phyloP scores from a whole-genome alignment of 805 yeast genomes.

The Brettanomyces bruxellensis region DNA sequence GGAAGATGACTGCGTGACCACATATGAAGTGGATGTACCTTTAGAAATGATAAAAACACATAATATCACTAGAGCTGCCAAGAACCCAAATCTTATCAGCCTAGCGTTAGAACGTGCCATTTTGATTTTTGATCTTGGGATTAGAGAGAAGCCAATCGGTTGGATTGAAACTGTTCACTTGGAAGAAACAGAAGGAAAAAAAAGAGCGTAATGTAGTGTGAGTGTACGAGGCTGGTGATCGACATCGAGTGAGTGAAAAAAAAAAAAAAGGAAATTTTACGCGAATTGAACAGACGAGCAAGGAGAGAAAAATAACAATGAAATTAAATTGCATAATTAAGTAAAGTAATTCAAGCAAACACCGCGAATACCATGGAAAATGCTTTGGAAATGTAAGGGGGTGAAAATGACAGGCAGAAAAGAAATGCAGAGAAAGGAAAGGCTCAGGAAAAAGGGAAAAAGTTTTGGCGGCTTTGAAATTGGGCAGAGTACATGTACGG shows the following conservation, averaged over 20 bases:
- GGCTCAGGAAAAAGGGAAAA: too few relatives aligned
- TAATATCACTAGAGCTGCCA: slow-evolving; percentile 34
- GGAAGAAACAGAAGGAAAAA: not conserved
- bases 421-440: too few relatives aligned
- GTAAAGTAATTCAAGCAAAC: too few relatives aligned
- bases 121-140: not conserved
- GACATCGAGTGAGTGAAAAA: not conserved
- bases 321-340: too few relatives aligned
- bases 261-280: not conserved
- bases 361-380: too few relatives aligned
- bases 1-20: slow-evolving; percentile 4
- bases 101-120: slow-evolving; percentile 43
- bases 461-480: too few relatives aligned
- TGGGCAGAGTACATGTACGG: too few relatives aligned
- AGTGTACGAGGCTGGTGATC: not conserved
- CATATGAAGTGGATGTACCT: slow-evolving; percentile 31
- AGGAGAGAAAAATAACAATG: too few relatives aligned
- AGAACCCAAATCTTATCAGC: slow-evolving; percentile 37
- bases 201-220: too few relatives aligned
- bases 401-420: too few relatives aligned
- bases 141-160: not conserved
- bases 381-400: too few relatives aligned
- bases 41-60: slow-evolving; percentile 40
- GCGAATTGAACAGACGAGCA: too few relatives aligned
- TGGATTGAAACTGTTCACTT: not conserved